Evolutionary conservation across 179 eudicot genomes (phyloP), one percentile per base, ranked within the genome.

Genomic region (Silene vulgaris): DNA sequence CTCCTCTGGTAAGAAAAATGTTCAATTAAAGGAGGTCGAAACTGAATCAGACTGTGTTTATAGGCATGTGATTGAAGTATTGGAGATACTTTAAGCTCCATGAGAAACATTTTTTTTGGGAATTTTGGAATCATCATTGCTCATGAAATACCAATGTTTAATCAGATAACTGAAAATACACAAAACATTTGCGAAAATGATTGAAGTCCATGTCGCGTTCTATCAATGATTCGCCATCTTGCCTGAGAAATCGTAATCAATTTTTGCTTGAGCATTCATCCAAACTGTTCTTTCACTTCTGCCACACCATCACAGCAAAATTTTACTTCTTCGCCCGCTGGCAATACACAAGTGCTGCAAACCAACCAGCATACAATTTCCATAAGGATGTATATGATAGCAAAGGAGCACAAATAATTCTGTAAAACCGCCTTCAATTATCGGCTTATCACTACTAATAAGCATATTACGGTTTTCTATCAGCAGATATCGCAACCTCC

Each of bases 171-270:
- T 32, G 43, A 72, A 30, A 54, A 72, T 45, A 72, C 65, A 56
- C 60, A 72, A 54, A 29, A 54, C 26, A 57, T 54, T 72, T 57
- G 64, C 65, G 26, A 72, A 72, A 70, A 45, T 7, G 64, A 72
- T 5, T 29, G 29, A 54, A 54, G 26, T 29, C 23, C 75, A 32
- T 29, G 64, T 56, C 28, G 75, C 13, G n/a, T 50, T 72, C 74
- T 72, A 72, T 30, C 16, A 52, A 57, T 72, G 65, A 30, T 72
- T 23, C 20, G 45, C 62, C 75, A 57, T 72, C 75, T 72, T 56
- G 75, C 62, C 75, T 54, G 43, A 56, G 28, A 28, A 56, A 56
- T 30, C 16, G 23, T 72, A 72, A 54, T 26, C 75, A 72, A 63
- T 3, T 57, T 72, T 52, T n/a, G 75, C 29, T 52, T 8, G 35